phyloP scores from a whole-genome alignment of 2,329 filamentous ascomycete genomes.

The Fusarium incarnatum region DNA sequence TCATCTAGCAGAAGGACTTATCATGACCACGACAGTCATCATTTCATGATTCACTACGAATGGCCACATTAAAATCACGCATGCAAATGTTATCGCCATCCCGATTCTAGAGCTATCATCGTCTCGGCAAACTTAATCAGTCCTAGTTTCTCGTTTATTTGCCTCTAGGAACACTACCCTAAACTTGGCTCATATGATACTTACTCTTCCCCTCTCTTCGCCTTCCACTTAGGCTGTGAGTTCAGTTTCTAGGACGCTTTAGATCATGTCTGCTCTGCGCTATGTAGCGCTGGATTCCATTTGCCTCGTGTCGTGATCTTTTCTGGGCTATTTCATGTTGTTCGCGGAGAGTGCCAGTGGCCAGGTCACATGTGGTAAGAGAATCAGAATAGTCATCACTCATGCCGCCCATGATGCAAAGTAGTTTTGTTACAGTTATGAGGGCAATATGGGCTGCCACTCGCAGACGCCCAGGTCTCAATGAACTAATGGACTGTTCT shows the following conservation, averaged over 20 bases:
- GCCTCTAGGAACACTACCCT: not conserved
- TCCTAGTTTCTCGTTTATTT: not conserved
- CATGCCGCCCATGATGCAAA: not conserved
- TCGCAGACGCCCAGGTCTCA: not conserved
- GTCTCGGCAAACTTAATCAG: not conserved
- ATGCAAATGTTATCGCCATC: not conserved
- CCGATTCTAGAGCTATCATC: not conserved
- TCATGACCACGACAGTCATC: not conserved
- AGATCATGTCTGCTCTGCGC: not conserved
- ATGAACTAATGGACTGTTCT: not conserved
- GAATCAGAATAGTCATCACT: not conserved
- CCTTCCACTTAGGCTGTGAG: not conserved
- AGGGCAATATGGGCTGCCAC: not conserved
- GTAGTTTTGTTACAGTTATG: not conserved
- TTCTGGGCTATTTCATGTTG: too few species aligned
- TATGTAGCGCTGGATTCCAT: not conserved
- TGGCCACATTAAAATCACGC: not conserved
- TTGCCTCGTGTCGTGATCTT: not conserved
- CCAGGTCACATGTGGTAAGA: too few species aligned
- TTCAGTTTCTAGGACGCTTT: not conserved
- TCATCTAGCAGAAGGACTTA: not conserved
- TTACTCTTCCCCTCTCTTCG: not conserved
- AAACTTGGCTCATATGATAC: not conserved
- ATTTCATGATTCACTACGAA: conserved; percentile 16
- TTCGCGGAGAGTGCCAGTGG: not conserved